Conservation (phyloP, 169 alveolate genomes). For the Plasmodium gaboni region DNA sequence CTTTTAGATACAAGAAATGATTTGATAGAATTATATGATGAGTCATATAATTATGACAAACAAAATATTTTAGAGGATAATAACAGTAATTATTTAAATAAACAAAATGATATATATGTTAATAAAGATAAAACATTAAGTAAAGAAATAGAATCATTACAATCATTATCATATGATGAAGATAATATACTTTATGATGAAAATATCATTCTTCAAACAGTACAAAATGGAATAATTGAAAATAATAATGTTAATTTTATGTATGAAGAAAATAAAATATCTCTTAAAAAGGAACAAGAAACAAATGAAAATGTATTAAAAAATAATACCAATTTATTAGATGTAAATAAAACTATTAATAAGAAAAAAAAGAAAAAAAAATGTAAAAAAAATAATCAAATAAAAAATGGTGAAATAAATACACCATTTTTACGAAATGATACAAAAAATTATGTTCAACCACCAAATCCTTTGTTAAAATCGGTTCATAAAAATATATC, state of each 20-base stretch:
- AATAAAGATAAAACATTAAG: no score
- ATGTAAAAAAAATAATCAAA: conserved; percentile 8
- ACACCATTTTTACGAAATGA: not conserved
- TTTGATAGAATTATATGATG: conserved; percentile 9
- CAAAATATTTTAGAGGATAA: conserved; percentile 2
- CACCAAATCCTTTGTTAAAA: not conserved
- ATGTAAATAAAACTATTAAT: conserved; percentile 11
- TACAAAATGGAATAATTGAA: no score
- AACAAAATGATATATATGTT: no score
- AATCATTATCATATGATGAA: no score
- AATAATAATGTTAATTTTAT: no score
- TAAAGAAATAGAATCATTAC: no score
- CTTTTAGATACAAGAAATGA: not conserved
- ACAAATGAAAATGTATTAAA: not conserved
- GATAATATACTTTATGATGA: no score
- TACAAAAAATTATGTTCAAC: not conserved
- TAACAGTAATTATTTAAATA: not conserved
- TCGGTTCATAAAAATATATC: conserved; percentile 8
- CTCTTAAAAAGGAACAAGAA: conserved; percentile 4
- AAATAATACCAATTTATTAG: conserved; percentile 4
- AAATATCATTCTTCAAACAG: no score
- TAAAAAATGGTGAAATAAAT: not conserved
- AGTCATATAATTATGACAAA: conserved; percentile 14
- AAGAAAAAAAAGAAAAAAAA: conserved; percentile 34
- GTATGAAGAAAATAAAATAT: no score